Base-by-base conservation (phyloP, 352 stramenopile genomes). In the Globisporangium abappressorium region DNA sequence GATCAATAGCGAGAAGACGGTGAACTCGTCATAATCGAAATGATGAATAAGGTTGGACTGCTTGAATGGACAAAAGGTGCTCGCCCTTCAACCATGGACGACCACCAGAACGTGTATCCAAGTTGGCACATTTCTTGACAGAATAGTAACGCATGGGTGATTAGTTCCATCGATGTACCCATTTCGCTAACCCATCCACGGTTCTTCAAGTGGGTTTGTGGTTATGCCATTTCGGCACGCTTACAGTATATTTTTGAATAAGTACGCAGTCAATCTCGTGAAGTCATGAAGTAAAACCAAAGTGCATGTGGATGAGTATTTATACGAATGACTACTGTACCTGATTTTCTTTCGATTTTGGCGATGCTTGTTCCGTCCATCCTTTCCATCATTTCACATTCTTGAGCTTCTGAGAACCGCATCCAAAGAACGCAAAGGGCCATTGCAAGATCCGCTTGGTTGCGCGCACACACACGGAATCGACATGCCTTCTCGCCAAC, bases 1-100 rank as follows among this genome's bases (percentile, higher is more conserved):
- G 54, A 67, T 74, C 24, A 77, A 64, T 33, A 88, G 74, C 36
- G 66, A 76, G 30, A 75, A 71, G 55, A 46, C 38, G 9, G 43
- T 30, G 34, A 34, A 22, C 55, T 47, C 30, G n/a, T 30, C 12
- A 46, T 46, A 22, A 41, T 15, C 51, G 51, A 46, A 43, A 60
- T 41, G 20, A 36, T 34, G 51, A 15, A 12, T 54, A n/a, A 33
- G 30, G 30, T 33, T 33, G 5, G 30, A 33, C 30, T 33, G 30
- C 5, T 33, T 33, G 30, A 33, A 22, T n/a, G n/a, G 5, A 28
- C 47, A 36, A 57, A 57, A 38, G 33, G 30, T 33, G 30, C 30
- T 33, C 30, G 5, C 30, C 0, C 30, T 33, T 33, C 30, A 33
- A 6, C 30, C 30, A 33, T 33, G 30, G 30, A 33, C 30, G 30